Percentiles rank a stretch among this genome's conserved stretches.
Evolutionary conservation across 2,329 filamentous ascomycete species (phyloP).

Genomic region (Sporothrix curviconia): DNA sequence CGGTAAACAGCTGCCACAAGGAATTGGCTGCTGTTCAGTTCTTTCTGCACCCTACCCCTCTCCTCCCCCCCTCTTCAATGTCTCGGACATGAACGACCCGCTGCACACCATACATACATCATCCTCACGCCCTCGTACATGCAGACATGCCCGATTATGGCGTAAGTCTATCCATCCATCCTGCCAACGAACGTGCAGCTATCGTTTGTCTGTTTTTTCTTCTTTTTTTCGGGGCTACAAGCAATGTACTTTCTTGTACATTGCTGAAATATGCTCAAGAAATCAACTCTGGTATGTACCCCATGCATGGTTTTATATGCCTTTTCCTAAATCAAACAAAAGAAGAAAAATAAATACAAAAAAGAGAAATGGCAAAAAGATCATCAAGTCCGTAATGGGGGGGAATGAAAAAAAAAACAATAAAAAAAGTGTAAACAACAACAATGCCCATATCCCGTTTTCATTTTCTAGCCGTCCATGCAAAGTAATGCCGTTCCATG

Average conservation of each 20-base stretch:
- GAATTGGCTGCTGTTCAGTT: not conserved
- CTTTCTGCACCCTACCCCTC: not conserved
- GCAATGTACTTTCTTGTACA: not conserved
- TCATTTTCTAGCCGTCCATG: not conserved
- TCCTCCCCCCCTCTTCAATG: not conserved
- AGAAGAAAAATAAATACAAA: not conserved
- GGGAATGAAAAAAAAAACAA: not conserved
- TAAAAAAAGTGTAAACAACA: not conserved
- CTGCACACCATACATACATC: constrained; percentile 12
- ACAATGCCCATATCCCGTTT: not conserved
- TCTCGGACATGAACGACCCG: not conserved
- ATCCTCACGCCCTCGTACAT: not conserved
- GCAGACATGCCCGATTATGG: constrained; percentile 16
- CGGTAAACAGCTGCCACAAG: not conserved
- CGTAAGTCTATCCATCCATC: not conserved
- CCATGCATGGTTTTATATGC: too few relatives aligned
- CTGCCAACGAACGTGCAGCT: not conserved
- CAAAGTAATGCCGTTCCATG: too few relatives aligned
- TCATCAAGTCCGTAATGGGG: too few relatives aligned
- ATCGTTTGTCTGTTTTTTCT: not conserved
- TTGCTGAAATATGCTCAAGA: too few relatives aligned
- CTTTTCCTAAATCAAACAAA: not conserved
- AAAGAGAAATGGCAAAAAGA: not conserved
- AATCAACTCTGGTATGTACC: too few relatives aligned
- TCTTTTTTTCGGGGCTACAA: not conserved